These are phyloP conservation scores for Quercus gilva DNA, from an alignment of 306 rosid genomes.

Conservation along the genomic window DNA sequence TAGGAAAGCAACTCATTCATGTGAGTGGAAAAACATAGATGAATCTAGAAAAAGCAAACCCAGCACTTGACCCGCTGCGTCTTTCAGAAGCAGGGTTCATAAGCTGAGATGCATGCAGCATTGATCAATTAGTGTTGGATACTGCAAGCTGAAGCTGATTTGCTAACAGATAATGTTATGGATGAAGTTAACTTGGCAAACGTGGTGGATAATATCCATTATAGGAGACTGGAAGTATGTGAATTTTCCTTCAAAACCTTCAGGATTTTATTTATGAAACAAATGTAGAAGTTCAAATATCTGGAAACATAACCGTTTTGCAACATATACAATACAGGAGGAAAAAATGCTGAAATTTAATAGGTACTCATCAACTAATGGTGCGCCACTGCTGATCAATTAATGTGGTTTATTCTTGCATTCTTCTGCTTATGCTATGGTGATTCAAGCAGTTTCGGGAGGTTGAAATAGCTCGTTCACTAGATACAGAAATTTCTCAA, in stretches of 20 bases:
- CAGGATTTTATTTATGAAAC: neutral
- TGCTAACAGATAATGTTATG: neutral
- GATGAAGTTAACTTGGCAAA: no score
- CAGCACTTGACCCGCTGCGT: neutral
- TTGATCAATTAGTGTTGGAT: neutral
- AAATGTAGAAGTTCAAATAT: neutral
- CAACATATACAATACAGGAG: neutral
- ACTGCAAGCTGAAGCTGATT: neutral
- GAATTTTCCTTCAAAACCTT: neutral
- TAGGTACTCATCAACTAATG: neutral
- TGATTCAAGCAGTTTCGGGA: slow-evolving; percentile 7
- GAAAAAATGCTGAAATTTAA: neutral
- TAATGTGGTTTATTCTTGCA: neutral
- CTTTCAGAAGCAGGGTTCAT: neutral
- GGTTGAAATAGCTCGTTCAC: slow-evolving; percentile 30
- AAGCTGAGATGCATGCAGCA: neutral
- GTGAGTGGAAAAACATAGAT: neutral
- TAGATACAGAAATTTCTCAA: slow-evolving; percentile 49
- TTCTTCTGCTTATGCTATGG: neutral
- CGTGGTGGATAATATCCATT: neutral
- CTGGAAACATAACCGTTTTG: neutral
- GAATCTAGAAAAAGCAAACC: neutral
- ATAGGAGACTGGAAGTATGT: neutral
- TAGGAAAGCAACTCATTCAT: neutral
- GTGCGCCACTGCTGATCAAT: neutral